Percentiles rank a stretch among this genome's conserved stretches.
phyloP scores from a whole-genome alignment of 441 rosid genomes.

The Pelargonium citronellum region DNA sequence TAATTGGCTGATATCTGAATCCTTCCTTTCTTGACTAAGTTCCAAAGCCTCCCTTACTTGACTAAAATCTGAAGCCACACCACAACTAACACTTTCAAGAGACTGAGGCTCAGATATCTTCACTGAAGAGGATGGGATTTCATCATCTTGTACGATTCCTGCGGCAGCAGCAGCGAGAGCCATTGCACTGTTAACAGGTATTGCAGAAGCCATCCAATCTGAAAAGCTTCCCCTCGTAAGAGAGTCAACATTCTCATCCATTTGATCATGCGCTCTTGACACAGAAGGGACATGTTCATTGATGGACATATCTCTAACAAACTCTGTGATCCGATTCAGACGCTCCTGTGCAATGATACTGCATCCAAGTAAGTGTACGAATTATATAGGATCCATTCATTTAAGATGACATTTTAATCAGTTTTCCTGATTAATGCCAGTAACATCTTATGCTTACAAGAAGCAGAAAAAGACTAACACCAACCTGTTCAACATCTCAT shows the following conservation, averaged over 20 bases:
- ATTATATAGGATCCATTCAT: constrained; percentile 4
- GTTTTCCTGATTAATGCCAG: constrained; percentile 18
- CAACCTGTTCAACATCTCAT: constrained; percentile 93
- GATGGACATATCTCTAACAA: constrained; percentile 65
- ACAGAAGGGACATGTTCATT: constrained; percentile 37
- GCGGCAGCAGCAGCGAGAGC: constrained; percentile 82
- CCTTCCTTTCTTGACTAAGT: neutral
- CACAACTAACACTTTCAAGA: constrained; percentile 54
- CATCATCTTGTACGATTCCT: constrained; percentile 59
- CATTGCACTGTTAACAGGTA: constrained; percentile 66
- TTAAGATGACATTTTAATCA: constrained; percentile 3
- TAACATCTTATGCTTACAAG: constrained; percentile 14
- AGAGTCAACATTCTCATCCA: constrained; percentile 25
- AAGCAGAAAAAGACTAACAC: constrained; percentile 16
- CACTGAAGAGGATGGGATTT: constrained; percentile 39
- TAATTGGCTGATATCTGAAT: neutral
- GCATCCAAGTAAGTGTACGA: constrained; percentile 42
- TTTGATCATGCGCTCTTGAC: constrained; percentile 28
- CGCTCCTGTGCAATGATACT: constrained; percentile 98
- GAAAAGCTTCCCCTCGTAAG: constrained; percentile 32
- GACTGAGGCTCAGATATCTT: constrained; percentile 52
- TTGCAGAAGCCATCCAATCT: constrained; percentile 71
- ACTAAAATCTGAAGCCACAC: constrained; percentile 67
- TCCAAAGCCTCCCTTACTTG: neutral
- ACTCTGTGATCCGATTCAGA: constrained; percentile 73